Conservation (phyloP, 108 stramenopile genomes). For the Aureococcus anophagefferens region DNA sequence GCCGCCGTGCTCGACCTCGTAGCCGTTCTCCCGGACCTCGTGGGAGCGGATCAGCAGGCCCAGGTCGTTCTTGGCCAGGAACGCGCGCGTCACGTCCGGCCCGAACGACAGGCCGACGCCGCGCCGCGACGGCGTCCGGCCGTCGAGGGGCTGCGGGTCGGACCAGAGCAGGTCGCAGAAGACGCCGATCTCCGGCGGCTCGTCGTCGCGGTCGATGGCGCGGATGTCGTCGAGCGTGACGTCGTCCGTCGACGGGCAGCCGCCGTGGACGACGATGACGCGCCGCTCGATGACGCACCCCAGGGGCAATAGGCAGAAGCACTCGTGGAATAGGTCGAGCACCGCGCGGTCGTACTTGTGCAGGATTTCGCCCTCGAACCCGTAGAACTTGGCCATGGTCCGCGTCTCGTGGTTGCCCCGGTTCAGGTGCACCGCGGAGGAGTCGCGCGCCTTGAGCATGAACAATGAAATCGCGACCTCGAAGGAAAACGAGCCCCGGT, state of each 20-base stretch:
- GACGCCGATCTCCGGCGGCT: conserved; percentile 3
- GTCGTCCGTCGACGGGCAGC: background rate
- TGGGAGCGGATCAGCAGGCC: conserved; percentile 12
- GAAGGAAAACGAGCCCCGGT: conserved; percentile 7
- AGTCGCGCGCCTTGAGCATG: background rate
- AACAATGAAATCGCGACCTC: conserved; percentile 3
- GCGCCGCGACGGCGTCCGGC: background rate
- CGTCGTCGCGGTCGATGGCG: background rate
- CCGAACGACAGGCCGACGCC: conserved; percentile 4
- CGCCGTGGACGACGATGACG: conserved; percentile 10
- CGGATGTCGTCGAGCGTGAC: conserved; percentile 12
- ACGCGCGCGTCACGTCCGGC: background rate
- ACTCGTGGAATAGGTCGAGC: conserved; percentile 4
- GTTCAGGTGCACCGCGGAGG: background rate
- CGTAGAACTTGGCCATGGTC: conserved; percentile 10
- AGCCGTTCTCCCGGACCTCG: conserved; percentile 18
- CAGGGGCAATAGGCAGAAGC: conserved; percentile 6
- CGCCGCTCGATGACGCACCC: background rate
- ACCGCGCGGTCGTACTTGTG: conserved; percentile 3
- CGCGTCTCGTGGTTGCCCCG: conserved; percentile 18
- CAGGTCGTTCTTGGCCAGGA: conserved; percentile 2
- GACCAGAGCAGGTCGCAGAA: conserved; percentile 6
- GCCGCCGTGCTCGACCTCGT: conserved; percentile 15
- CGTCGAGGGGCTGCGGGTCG: background rate
- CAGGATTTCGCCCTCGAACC: conserved; percentile 5